phyloP scores from a whole-genome alignment of 2,329 filamentous ascomycete genomes.

The Penicillium sp. region DNA sequence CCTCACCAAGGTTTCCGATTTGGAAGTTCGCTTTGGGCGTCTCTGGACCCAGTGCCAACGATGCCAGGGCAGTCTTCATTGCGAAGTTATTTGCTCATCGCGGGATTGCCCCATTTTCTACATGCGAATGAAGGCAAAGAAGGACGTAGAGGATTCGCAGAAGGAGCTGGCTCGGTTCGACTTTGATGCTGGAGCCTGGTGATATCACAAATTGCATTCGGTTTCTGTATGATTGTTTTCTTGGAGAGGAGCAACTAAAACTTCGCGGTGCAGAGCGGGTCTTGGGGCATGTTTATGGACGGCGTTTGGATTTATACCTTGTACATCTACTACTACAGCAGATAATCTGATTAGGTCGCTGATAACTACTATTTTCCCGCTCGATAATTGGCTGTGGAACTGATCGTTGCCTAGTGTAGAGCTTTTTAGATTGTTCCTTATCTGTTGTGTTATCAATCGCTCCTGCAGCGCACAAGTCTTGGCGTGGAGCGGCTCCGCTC shows the following conservation, averaged over 20 bases:
- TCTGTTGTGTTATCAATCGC: not conserved
- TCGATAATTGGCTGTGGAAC: too few species aligned
- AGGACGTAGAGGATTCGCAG: constrained; percentile 93
- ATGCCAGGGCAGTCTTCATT: constrained; percentile 97
- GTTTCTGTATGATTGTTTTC: constrained; percentile 19
- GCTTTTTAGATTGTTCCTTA: too few species aligned
- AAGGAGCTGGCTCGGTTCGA: constrained; percentile 91
- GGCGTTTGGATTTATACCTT: constrained; percentile 4
- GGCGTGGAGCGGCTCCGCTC: constrained; percentile 24
- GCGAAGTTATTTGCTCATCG: constrained; percentile 95
- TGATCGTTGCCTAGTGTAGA: too few species aligned
- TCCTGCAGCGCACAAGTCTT: constrained; percentile 13
- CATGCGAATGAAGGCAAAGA: constrained; percentile 99
- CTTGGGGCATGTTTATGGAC: constrained; percentile 6
- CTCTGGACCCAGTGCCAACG: constrained; percentile 98
- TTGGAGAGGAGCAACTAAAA: not conserved
- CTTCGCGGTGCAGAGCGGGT: not conserved
- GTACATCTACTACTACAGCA: not conserved
- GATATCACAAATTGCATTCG: constrained; percentile 11
- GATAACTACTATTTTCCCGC: too few species aligned
- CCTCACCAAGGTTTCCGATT: constrained; percentile 80
- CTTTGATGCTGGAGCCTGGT: constrained; percentile 74
- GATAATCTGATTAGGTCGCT: not conserved
- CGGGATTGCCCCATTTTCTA: constrained; percentile 99
- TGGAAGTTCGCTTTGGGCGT: constrained; percentile 88